Base-by-base conservation (phyloP, 352 stramenopile genomes). In the Phytophthora citricola region DNA sequence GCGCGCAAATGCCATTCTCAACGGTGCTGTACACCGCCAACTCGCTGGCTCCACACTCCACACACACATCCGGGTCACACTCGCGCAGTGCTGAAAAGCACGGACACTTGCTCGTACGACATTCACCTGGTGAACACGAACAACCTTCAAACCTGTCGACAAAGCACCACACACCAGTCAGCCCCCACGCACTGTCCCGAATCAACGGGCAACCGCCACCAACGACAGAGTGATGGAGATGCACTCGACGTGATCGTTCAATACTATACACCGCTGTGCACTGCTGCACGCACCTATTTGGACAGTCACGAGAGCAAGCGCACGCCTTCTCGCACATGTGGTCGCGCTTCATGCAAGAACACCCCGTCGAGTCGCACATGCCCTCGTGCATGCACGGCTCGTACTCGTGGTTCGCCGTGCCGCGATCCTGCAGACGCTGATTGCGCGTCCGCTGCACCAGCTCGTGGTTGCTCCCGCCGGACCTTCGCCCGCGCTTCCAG, bases 331-430 rank as follows among this genome's bases (percentile, higher is more conserved):
- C 75, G 48, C 75, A 81, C 69, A 75, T 79, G 46, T 81, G 72
- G 27, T 84, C 73, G 6, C 71, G 69, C 29, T 69, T 76, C 53
- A 91, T 89, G 46, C 82, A 94, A 5, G 82, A 91, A 53, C 86
- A 94, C 10, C 59, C 72, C 2, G 27, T 75, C 12, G 75, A 73
- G 58, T 83, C 64, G 59, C 84, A 92, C 57, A 79, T 66, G 27
- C 84, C 84, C 2, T 90, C 75, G 59, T 94, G 86, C 34, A 81
- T 85, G 62, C 86, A 94, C 41, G 86, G 86, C 48, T 89, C 73
- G 48, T 90, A 93, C 58, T 92, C 82, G 48, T 92, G 79, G 44
- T 90, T 89, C 22, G 63, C 53, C 2, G 72, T 71, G 2, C 74
- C 72, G 5, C 71, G 83, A 51, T 93, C 83, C 31, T 91, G 81